Percentiles rank a stretch among this genome's conserved stretches.
phyloP scores from a whole-genome alignment of 805 yeast species.

The Yarrowia alimentaria region DNA sequence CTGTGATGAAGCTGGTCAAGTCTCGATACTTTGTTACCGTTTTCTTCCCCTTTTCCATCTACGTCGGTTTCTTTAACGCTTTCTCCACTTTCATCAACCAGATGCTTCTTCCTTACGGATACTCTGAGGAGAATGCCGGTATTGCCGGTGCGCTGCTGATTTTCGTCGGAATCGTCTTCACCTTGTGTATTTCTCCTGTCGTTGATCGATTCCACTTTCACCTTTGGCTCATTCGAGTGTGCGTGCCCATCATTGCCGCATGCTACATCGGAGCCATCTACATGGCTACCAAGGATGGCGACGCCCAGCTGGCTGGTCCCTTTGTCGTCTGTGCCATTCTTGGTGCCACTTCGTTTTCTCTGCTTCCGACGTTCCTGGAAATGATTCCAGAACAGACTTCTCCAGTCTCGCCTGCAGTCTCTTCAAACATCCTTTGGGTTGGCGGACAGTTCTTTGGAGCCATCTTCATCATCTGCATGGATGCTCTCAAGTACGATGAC shows the following conservation, averaged over 20 bases:
- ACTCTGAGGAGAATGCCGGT: conserved; percentile 40
- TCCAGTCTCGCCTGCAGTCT: conserved; percentile 39
- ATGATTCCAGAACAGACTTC: conserved; percentile 40
- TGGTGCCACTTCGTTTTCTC: conserved; percentile 38
- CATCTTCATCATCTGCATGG: conserved; percentile 39
- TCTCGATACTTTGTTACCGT: conserved; percentile 31
- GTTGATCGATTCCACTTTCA: conserved; percentile 36
- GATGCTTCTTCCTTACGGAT: conserved; percentile 40
- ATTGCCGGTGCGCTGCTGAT: conserved; percentile 39
- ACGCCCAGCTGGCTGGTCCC: conserved; percentile 37
- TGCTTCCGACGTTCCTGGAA: conserved; percentile 39
- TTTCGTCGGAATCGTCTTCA: conserved; percentile 37
- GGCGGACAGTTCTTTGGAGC: conserved; percentile 40
- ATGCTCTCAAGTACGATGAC: conserved; percentile 36
- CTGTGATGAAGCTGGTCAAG: conserved; percentile 31
- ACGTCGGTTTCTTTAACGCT: conserved; percentile 41
- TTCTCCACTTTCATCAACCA: conserved; percentile 38
- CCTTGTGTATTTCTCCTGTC: conserved; percentile 38
- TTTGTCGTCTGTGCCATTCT: conserved; percentile 37
- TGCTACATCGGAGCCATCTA: conserved; percentile 38
- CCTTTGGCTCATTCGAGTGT: conserved; percentile 32
- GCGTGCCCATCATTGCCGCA: conserved; percentile 37
- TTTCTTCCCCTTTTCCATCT: conserved; percentile 36
- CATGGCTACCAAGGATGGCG: conserved; percentile 34
- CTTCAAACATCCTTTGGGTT: conserved; percentile 38